Conservation (phyloP, 306 rosid genomes). For the Acacia confusa region DNA sequence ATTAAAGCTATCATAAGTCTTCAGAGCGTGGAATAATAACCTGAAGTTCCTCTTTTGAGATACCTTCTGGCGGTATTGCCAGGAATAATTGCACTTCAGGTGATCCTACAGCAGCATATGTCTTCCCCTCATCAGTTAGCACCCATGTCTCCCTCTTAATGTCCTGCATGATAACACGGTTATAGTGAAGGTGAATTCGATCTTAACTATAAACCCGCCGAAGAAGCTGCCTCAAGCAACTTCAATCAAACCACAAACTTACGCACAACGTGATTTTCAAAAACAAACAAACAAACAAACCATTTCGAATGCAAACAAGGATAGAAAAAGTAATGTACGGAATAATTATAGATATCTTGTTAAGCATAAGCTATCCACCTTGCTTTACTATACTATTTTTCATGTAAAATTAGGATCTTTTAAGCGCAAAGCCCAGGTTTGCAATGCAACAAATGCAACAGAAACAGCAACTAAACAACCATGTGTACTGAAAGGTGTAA, state of each 20-base stretch:
- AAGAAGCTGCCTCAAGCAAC: background rate
- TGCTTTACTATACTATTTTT: background rate
- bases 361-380: background rate
- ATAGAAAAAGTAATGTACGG: background rate
- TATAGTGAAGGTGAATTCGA: background rate
- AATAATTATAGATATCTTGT: background rate
- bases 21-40: constrained; percentile 31
- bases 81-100: constrained; percentile 75
- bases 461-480: background rate
- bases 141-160: constrained; percentile 76
- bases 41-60: constrained; percentile 75
- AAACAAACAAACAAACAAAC: background rate
- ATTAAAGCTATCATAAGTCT: background rate
- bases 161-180: constrained; percentile 50
- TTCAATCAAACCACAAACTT: background rate
- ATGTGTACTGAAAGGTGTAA: background rate
- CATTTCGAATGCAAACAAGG: background rate
- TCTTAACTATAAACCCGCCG: background rate
- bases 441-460: background rate
- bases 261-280: background rate
- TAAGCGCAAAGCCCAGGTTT: background rate
- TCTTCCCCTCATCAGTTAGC: constrained; percentile 72
- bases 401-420: background rate
- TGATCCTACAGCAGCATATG: constrained; percentile 66
- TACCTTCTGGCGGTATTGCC: constrained; percentile 81